phyloP scores from a whole-genome alignment of 2,329 filamentous ascomycete species.

The Calycina herbarum region DNA sequence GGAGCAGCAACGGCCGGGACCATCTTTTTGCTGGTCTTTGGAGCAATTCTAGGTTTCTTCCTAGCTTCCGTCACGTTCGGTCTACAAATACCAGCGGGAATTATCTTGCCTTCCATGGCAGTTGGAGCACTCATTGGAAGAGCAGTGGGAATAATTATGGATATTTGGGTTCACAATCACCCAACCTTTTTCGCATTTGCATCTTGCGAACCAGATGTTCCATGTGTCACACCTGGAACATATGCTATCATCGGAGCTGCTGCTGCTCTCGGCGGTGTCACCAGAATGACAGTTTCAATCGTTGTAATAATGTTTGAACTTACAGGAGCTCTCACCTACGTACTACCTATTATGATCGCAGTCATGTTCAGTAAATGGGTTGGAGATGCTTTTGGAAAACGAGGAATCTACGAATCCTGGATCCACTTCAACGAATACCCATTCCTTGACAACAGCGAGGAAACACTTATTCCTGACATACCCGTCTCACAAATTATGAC shows the following conservation, averaged over 20 bases:
- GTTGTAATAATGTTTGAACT: constrained; percentile 99
- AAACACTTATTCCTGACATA: constrained; percentile 75
- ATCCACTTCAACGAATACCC: constrained; percentile 96
- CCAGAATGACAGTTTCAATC: constrained; percentile 95
- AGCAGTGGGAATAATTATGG: constrained; percentile 83
- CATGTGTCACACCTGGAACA: constrained; percentile 89
- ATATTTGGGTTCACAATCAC: constrained; percentile 80
- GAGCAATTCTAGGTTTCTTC: constrained; percentile 79
- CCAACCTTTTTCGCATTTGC: constrained; percentile 76
- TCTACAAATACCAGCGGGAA: constrained; percentile 89
- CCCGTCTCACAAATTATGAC: constrained; percentile 91
- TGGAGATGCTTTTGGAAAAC: constrained; percentile 88
- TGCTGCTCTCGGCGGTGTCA: constrained; percentile 89
- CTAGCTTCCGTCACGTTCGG: constrained; percentile 89
- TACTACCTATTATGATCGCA: constrained; percentile 97
- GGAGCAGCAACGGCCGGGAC: constrained; percentile 80
- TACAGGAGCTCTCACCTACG: constrained; percentile 92
- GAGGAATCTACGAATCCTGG: constrained; percentile 97
- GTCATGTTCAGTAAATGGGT: constrained; percentile 99
- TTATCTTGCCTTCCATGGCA: constrained; percentile 93
- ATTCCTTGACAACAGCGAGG: constrained; percentile 89
- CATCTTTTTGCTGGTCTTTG: constrained; percentile 79
- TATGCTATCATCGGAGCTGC: constrained; percentile 97
- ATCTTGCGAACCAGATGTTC: constrained; percentile 79
- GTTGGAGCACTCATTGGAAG: constrained; percentile 90